Conservation (phyloP, 208 protist species). For the Leishmania lainsoni region DNA sequence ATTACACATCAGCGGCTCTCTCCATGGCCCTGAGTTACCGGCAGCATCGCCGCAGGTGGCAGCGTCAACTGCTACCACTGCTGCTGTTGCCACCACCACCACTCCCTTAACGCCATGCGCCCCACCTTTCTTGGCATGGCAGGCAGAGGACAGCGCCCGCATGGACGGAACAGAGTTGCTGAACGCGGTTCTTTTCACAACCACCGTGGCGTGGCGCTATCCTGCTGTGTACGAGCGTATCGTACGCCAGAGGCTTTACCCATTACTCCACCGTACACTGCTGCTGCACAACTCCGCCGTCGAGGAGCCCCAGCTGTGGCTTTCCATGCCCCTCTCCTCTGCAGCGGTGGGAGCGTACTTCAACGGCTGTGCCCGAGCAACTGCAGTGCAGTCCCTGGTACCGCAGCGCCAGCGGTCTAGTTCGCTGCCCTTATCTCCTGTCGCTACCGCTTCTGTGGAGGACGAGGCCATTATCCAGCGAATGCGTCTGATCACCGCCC, state of each 20-base stretch:
- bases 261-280: conserved; percentile 50
- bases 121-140: conserved; percentile 1
- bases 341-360: conserved; percentile 2
- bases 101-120: neutral
- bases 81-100: neutral
- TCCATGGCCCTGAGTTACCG: neutral
- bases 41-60: neutral
- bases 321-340: conserved; percentile 19
- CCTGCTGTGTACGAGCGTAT: conserved; percentile 49
- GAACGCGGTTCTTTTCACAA: conserved; percentile 50
- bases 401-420: neutral
- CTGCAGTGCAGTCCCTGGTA: neutral
- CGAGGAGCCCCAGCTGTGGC: conserved; percentile 25
- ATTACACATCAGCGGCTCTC: neutral
- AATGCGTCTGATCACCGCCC: conserved; percentile 26
- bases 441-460: neutral
- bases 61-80: neutral
- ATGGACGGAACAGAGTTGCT: conserved; percentile 41
- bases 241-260: conserved; percentile 45
- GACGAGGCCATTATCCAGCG: conserved; percentile 9
- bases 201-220: conserved; percentile 39
- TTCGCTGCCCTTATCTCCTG: neutral
- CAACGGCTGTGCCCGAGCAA: neutral
- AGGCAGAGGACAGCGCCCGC: conserved; percentile 22
- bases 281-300: conserved; percentile 26